Evolutionary conservation across 257 asterid genomes (phyloP), one percentile per base, ranked within the genome.

Genomic region (Solanum lycopersicoides): DNA sequence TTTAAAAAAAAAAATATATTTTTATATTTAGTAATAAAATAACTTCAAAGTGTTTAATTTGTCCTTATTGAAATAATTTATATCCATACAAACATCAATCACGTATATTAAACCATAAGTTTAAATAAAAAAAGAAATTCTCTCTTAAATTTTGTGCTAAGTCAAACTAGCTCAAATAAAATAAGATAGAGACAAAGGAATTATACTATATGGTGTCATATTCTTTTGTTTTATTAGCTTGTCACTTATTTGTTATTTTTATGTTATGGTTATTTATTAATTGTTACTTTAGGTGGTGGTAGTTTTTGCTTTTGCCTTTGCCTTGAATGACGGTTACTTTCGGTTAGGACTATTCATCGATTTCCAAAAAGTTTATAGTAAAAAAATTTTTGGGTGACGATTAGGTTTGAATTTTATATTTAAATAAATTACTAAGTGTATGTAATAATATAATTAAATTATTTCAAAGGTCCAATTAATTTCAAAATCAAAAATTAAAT

Each of bases 301-400:
- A 47, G 82, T 75, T 79, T 83, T 80, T 14, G 65, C 84, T 41
- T 79, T 87, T 14, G 72, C 60, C 60, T 50, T 15, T 50, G 60
- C 84, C 44, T 80, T 47, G 84, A 47, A 80, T 80, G 88, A 83
- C 88, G 76, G 91, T 91, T 92, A 89, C 89, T 93, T 90, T 89
- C 92, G 89, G 91, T 93, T 80, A 80, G 84, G 84, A 80, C 84
- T 80, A 7, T 47, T 80, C 66, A 15, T 47, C 42, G 16, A 45
- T 47, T 25, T 47, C 66, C 25, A 45, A 34, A 72, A 72, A 18
- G 4, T 0, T 72, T 18, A 34, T 35, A 34, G 6, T 69, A 30
- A 28, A 28, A 28, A 28, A 28, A 28, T 1, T 32, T 34, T 72
- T 72, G 12, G 79, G 79, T 72, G 79, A 72, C 28, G 45, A 72